Percentiles rank a stretch among this genome's conserved stretches.
Conservation (phyloP, 345 rosid genomes). For the Lepidium sativum region DNA sequence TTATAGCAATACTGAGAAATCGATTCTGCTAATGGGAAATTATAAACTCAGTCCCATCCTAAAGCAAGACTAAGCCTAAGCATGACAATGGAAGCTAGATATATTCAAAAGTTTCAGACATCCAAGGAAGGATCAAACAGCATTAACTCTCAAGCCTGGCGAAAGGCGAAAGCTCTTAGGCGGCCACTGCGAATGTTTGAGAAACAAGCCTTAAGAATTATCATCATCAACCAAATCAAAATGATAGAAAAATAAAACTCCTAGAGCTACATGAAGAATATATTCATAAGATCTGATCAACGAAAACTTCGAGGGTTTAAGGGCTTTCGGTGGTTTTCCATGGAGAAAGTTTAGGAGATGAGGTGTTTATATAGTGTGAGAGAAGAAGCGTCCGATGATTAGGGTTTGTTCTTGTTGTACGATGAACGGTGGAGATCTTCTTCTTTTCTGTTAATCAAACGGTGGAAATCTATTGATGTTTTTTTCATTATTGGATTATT, state of each 20-base stretch:
- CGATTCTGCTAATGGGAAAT: constrained; percentile 3
- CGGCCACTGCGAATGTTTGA: constrained; percentile 92
- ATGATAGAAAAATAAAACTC: neutral
- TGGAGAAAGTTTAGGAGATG: neutral
- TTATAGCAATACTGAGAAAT: constrained; percentile 1
- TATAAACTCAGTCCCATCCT: neutral
- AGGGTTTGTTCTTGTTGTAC: constrained; percentile 8
- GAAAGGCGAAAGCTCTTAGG: constrained; percentile 28
- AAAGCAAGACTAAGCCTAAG: neutral
- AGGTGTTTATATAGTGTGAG: neutral
- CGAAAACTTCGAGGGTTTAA: too few species aligned
- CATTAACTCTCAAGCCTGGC: constrained; percentile 26
- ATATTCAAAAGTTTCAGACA: constrained; percentile 14
- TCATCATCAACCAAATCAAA: constrained; percentile 29
- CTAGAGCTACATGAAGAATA: too few species aligned
- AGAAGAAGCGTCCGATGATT: constrained; percentile 17
- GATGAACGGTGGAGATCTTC: constrained; percentile 18
- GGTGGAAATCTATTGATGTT: too few species aligned
- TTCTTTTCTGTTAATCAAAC: too few species aligned
- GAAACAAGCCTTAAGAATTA: constrained; percentile 49
- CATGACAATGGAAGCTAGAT: too few species aligned
- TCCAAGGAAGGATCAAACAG: constrained; percentile 26
- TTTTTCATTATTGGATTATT: neutral
- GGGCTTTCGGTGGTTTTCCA: too few species aligned
- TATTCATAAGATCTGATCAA: too few species aligned